A percentile compares a stretch with the other conserved stretches of the same genome.
phyloP scores from a whole-genome alignment of 2,329 filamentous ascomycete species.

The Penicillium sp. region DNA sequence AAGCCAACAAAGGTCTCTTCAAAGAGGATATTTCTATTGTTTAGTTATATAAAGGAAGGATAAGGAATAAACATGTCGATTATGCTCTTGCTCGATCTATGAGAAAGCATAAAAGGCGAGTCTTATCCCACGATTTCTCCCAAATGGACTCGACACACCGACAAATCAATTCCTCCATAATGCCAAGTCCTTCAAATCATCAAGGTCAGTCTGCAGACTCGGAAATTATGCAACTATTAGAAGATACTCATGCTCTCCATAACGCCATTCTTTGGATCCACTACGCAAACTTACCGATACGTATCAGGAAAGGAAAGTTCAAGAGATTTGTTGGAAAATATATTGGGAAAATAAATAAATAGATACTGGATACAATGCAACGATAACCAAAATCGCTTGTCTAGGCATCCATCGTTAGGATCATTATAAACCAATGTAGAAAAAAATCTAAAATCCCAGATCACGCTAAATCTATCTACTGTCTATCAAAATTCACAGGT shows the following conservation, averaged over 20 bases:
- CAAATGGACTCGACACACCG: background rate
- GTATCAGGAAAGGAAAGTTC: background rate
- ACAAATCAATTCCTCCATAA: background rate
- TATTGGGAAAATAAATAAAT: background rate
- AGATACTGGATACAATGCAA: background rate
- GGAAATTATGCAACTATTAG: background rate
- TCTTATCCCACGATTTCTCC: background rate
- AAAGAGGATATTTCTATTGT: background rate
- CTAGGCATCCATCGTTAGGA: conserved; percentile 1
- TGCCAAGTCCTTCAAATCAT: background rate
- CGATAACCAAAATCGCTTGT: background rate
- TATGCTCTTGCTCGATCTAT: background rate
- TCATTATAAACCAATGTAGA: background rate
- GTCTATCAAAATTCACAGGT: background rate
- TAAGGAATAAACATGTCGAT: background rate
- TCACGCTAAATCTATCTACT: background rate
- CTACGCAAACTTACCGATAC: background rate
- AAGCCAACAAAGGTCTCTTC: background rate
- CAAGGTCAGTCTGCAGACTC: background rate
- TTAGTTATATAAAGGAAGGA: background rate
- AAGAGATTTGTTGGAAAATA: background rate
- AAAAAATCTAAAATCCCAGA: background rate
- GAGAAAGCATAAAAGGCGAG: background rate
- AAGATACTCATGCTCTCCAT: background rate
- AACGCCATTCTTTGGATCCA: background rate